Conservation (phyloP, 2,329 filamentous ascomycete genomes). For the Aureobasidium sp. region DNA sequence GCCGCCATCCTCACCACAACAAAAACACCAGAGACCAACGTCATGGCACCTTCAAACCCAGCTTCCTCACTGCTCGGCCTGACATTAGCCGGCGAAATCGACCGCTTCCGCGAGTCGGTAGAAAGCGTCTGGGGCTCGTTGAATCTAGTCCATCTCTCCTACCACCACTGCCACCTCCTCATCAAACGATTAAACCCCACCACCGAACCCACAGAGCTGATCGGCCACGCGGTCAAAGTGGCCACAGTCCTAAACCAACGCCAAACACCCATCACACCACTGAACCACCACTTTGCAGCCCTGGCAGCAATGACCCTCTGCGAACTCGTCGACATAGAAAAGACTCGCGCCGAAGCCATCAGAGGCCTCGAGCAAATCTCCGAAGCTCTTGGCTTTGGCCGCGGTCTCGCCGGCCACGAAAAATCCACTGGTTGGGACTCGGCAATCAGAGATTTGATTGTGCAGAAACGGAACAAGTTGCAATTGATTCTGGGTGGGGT, state of each 20-base stretch:
- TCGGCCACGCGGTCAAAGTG: conserved; percentile 55
- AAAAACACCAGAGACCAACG: conserved; percentile 37
- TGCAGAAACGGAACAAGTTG: conserved; percentile 35
- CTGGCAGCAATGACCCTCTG: conserved; percentile 55
- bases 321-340: conserved; percentile 51
- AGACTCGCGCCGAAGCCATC: conserved; percentile 51
- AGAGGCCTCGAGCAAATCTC: conserved; percentile 50
- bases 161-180: conserved; percentile 63
- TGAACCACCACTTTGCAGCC: conserved; percentile 61
- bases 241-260: conserved; percentile 52
- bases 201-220: conserved; percentile 49
- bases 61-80: conserved; percentile 41
- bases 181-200: conserved; percentile 54
- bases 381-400: conserved; percentile 42
- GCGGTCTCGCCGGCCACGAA: conserved; percentile 36
- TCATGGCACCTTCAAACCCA: conserved; percentile 37
- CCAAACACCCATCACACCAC: conserved; percentile 51
- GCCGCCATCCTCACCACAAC: conserved; percentile 42
- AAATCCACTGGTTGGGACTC: conserved; percentile 52
- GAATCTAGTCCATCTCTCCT: conserved; percentile 58
- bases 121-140: conserved; percentile 47
- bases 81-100: conserved; percentile 52
- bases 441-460: conserved; percentile 47
- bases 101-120: conserved; percentile 60
- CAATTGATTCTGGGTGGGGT: conserved; percentile 31